Percentiles rank a stretch among this genome's conserved stretches.
These are phyloP conservation scores for Sporothrix protearum DNA, from an alignment of 2,329 filamentous ascomycete species.

Conservation along the genomic window DNA sequence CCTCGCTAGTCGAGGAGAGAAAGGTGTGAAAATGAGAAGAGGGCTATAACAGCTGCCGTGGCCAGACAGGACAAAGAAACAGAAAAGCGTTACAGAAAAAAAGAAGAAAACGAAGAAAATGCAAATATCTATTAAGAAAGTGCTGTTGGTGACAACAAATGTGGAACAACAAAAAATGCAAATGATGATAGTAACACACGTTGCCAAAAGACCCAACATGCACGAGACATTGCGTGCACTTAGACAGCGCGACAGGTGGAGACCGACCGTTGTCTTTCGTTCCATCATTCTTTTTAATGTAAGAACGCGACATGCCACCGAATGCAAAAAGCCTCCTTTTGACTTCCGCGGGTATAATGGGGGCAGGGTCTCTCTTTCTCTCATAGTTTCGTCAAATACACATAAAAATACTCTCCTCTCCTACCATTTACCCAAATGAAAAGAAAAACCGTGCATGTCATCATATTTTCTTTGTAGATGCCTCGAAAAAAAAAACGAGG, in stretches of 20 bases:
- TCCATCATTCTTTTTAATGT: not conserved
- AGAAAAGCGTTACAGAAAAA: not conserved
- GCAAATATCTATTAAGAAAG: slow-evolving; percentile 1
- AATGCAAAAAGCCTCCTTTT: not conserved
- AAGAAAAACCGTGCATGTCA: not conserved
- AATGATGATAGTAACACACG: not conserved
- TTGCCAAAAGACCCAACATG: not conserved
- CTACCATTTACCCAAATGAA: not conserved
- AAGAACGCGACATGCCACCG: not conserved
- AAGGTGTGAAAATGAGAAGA: not conserved
- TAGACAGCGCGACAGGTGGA: too few species aligned
- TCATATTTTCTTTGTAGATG: not conserved
- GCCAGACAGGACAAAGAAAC: not conserved
- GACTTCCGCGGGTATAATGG: slow-evolving; percentile 6
- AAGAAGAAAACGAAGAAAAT: slow-evolving; percentile 9
- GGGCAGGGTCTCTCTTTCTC: not conserved
- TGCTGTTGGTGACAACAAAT: slow-evolving; percentile 7
- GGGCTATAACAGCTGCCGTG: not conserved
- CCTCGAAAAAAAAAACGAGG: not conserved
- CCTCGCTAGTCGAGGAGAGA: not conserved
- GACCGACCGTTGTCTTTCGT: not conserved
- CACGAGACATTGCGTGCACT: not conserved
- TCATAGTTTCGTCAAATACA: not conserved
- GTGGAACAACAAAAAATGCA: not conserved
- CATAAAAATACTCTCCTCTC: not conserved